These are phyloP conservation scores for Alliaria petiolata DNA, from an alignment of 345 rosid species.

Conservation along the genomic window DNA sequence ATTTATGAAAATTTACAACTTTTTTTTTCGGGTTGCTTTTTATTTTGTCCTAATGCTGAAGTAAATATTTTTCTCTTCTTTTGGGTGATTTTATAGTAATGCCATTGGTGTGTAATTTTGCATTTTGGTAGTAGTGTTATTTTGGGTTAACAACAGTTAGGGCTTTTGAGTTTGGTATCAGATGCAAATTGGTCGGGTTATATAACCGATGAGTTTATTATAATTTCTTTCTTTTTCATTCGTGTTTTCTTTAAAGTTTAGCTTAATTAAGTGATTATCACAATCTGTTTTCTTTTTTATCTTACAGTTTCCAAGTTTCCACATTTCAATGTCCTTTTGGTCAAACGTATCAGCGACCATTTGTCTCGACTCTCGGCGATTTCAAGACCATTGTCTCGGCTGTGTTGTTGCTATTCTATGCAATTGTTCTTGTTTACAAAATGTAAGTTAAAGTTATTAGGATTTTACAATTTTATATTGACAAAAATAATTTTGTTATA, in stretches of 20 bases:
- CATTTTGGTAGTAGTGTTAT: conserved; percentile 29
- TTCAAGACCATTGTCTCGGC: conserved; percentile 27
- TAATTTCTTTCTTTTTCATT: neutral
- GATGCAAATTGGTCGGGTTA: conserved; percentile 11
- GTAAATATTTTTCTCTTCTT: conserved; percentile 20
- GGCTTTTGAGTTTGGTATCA: conserved; percentile 19
- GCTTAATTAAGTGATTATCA: neutral
- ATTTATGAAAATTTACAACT: conserved; percentile 6
- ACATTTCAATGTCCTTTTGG: conserved; percentile 9
- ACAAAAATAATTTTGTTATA: neutral
- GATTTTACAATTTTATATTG: neutral
- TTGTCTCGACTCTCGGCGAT: conserved; percentile 22
- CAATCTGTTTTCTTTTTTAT: neutral
- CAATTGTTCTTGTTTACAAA: too few species aligned
- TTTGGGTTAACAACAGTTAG: conserved; percentile 6
- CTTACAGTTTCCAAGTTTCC: neutral
- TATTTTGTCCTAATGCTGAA: neutral
- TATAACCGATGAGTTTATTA: conserved; percentile 17
- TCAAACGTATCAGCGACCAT: conserved; percentile 13
- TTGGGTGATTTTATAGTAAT: conserved; percentile 15
- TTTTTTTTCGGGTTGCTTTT: neutral
- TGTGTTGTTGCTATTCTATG: neutral
- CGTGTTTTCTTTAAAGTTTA: neutral
- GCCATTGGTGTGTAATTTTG: conserved; percentile 25
- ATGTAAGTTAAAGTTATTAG: too few species aligned